These are phyloP conservation scores for Phycomyces blakesleeanus DNA, from an alignment of 192 early-diverging fungal species.

Conservation along the genomic window DNA sequence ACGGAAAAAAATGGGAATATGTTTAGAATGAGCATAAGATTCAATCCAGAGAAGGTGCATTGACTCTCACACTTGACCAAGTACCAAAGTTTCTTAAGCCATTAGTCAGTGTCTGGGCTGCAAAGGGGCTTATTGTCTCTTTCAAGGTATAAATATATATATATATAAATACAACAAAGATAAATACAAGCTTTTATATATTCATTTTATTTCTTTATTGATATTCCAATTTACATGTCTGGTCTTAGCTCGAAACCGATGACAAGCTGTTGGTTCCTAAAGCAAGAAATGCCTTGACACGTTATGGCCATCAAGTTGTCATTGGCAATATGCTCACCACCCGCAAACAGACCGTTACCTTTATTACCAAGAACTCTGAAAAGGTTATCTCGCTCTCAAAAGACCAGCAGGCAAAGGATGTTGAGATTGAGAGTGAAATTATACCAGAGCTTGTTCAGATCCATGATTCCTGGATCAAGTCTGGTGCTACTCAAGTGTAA, in stretches of 20 bases:
- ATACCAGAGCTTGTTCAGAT: constrained; percentile 63
- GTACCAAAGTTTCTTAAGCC: constrained; percentile 96
- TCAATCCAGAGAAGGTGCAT: constrained; percentile 82
- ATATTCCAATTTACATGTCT: neutral
- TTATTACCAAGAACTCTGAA: constrained; percentile 52
- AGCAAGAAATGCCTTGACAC: constrained; percentile 67
- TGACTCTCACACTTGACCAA: constrained; percentile 88
- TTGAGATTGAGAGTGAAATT: constrained; percentile 73
- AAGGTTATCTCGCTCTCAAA: constrained; percentile 46
- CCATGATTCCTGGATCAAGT: constrained; percentile 62
- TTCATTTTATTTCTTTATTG: neutral
- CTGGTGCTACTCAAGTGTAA: constrained; percentile 14
- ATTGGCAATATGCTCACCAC: constrained; percentile 92
- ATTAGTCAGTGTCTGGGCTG: constrained; percentile 90
- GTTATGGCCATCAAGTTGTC: constrained; percentile 96
- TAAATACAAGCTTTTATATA: too few species aligned
- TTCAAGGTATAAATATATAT: too few species aligned
- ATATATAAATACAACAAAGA: too few species aligned
- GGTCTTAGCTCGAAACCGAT: constrained; percentile 82
- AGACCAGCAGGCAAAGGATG: constrained; percentile 45
- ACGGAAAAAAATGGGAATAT: too few species aligned
- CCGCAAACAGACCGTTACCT: constrained; percentile 78
- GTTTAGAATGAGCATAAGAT: constrained; percentile 91
- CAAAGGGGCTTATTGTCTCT: constrained; percentile 87
- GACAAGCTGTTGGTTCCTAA: constrained; percentile 74